phyloP scores from a whole-genome alignment of 83 land plant genomes.

The Diphasiastrum complanatum region DNA sequence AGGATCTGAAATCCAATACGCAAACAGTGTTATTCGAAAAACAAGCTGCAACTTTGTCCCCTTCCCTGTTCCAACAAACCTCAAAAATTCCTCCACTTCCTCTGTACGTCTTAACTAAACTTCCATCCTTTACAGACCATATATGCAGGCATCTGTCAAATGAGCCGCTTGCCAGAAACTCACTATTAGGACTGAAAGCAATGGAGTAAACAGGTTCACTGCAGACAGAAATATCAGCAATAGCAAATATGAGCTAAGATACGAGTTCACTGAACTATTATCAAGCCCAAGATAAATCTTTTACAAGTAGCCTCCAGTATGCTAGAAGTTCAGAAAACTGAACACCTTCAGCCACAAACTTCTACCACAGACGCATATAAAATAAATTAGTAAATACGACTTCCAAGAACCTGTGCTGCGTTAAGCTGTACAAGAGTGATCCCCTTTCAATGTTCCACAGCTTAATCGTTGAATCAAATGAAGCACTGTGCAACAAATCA shows the following conservation, averaged over 20 bases:
- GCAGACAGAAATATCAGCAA: constrained; percentile 18
- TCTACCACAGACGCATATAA: neutral
- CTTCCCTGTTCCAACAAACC: constrained; percentile 94
- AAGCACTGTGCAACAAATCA: constrained; percentile 53
- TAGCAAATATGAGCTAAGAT: too few relatives aligned
- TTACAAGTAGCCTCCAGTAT: neutral
- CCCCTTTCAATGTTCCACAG: constrained; percentile 89
- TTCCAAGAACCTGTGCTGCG: constrained; percentile 56
- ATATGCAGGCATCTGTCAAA: constrained; percentile 70
- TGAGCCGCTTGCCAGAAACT: constrained; percentile 90
- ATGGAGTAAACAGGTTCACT: constrained; percentile 88
- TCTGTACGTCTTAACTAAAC: constrained; percentile 70
- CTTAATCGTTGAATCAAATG: constrained; percentile 93
- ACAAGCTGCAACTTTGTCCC: constrained; percentile 89
- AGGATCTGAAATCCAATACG: constrained; percentile 79
- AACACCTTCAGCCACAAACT: neutral
- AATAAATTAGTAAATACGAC: neutral
- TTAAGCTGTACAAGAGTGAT: constrained; percentile 54
- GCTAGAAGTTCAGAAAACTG: neutral
- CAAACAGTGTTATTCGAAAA: constrained; percentile 76
- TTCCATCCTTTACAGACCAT: constrained; percentile 86
- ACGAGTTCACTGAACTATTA: neutral
- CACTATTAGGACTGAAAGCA: constrained; percentile 89
- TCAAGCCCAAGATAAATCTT: neutral
- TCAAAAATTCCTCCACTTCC: constrained; percentile 82